Percentiles rank a stretch among this genome's conserved stretches.
These are phyloP conservation scores for Salvia splendens DNA, from an alignment of 257 asterid species.

Conservation along the genomic window DNA sequence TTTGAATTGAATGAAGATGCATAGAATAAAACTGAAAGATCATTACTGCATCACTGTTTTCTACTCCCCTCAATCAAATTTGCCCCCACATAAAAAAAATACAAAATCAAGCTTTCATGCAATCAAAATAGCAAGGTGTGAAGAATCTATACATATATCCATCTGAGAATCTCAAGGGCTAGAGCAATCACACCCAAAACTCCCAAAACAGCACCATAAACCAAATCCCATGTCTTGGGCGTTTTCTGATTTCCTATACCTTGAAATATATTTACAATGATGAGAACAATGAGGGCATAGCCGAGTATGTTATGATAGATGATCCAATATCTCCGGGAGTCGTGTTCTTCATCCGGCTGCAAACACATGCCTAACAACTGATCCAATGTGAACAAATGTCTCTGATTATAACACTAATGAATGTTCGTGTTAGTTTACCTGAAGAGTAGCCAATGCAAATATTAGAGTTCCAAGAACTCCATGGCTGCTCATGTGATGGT, in stretches of 20 bases:
- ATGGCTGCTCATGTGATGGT: conserved; percentile 38
- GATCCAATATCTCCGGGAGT: conserved; percentile 38
- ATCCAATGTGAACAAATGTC: conserved; percentile 18
- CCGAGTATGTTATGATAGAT: conserved; percentile 45
- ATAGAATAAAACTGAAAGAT: too few relatives aligned
- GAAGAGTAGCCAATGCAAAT: conserved; percentile 37
- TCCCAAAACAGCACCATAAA: conserved; percentile 38
- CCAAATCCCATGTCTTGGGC: conserved; percentile 41
- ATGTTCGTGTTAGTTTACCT: conserved; percentile 26
- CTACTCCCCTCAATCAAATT: too few relatives aligned
- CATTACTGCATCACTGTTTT: too few relatives aligned
- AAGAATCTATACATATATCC: conserved; percentile 18
- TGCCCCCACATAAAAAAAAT: too few relatives aligned
- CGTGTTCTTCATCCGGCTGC: conserved; percentile 37
- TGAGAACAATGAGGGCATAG: conserved; percentile 38
- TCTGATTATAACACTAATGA: background rate
- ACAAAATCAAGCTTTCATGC: too few relatives aligned
- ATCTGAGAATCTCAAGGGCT: conserved; percentile 34
- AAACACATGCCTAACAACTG: conserved; percentile 43
- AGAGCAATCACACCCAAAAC: conserved; percentile 34
- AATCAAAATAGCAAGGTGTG: too few relatives aligned
- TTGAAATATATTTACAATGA: conserved; percentile 41
- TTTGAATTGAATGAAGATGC: too few relatives aligned
- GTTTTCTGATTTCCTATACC: conserved; percentile 39
- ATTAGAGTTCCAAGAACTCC: conserved; percentile 51